Conservation (phyloP, 2,329 filamentous ascomycete genomes). For the Trichoderma citrinoviride region DNA sequence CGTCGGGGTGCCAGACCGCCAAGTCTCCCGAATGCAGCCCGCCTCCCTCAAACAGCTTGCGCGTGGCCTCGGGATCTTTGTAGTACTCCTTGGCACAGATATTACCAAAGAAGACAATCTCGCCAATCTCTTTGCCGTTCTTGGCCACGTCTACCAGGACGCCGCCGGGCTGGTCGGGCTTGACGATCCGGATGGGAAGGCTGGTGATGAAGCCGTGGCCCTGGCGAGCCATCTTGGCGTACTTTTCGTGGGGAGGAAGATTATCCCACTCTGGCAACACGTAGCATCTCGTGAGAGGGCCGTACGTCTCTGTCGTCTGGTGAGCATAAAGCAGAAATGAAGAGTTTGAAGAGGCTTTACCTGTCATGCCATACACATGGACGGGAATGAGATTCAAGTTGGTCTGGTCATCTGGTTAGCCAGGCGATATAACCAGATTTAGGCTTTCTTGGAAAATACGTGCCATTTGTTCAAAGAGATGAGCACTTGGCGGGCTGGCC, state of each 20-base stretch:
- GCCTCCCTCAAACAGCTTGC: slow-evolving; percentile 82
- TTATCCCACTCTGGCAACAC: slow-evolving; percentile 79
- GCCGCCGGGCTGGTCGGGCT: slow-evolving; percentile 68
- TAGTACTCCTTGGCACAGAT: slow-evolving; percentile 91
- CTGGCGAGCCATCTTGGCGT: slow-evolving; percentile 86
- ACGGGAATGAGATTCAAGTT: slow-evolving; percentile 81
- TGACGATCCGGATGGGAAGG: slow-evolving; percentile 77
- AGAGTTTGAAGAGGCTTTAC: slow-evolving; percentile 26
- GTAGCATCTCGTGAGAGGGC: slow-evolving; percentile 93
- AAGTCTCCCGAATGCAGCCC: slow-evolving; percentile 87
- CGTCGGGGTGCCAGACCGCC: slow-evolving; percentile 89
- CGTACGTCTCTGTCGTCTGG: slow-evolving; percentile 70
- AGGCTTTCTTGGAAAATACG: background rate
- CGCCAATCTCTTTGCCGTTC: slow-evolving; percentile 50
- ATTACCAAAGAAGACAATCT: slow-evolving; percentile 81
- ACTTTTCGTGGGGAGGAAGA: slow-evolving; percentile 72
- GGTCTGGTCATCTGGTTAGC: slow-evolving; percentile 29
- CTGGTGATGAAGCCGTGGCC: slow-evolving; percentile 88
- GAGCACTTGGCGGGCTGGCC: slow-evolving; percentile 82
- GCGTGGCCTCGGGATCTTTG: slow-evolving; percentile 82
- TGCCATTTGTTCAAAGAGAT: slow-evolving; percentile 93
- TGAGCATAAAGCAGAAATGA: background rate
- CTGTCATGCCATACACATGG: slow-evolving; percentile 82
- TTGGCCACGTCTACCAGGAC: slow-evolving; percentile 46
- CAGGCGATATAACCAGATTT: background rate